Conservation (phyloP, 2,329 filamentous ascomycete species). For the Lachnellula suecica region DNA sequence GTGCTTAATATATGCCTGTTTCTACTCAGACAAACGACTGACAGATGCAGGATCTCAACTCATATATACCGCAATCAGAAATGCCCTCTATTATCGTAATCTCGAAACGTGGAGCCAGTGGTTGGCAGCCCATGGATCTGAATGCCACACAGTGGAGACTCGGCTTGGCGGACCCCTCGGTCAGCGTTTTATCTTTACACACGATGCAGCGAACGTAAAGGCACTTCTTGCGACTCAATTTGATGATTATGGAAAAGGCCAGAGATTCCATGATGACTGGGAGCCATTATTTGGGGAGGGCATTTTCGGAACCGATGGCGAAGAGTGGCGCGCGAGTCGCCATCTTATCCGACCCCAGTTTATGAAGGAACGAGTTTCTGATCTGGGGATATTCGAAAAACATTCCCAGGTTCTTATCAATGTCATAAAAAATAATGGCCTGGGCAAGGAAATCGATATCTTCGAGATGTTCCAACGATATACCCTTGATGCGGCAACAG, state of each 20-base stretch:
- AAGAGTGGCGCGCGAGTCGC: neutral
- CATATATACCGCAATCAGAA: neutral
- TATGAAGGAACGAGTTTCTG: neutral
- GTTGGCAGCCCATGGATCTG: neutral
- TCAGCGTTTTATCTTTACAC: neutral
- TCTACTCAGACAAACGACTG: neutral
- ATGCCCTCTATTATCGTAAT: neutral
- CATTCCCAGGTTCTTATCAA: neutral
- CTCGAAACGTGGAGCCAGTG: neutral
- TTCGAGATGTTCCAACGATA: neutral
- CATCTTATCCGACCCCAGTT: neutral
- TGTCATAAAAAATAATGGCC: neutral
- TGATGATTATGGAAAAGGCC: neutral
- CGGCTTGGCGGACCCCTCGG: neutral
- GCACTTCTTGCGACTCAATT: neutral
- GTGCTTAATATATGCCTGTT: neutral
- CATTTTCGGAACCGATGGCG: neutral
- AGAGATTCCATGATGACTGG: neutral
- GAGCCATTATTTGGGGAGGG: neutral
- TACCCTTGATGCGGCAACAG: neutral
- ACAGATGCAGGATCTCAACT: neutral
- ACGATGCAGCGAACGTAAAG: neutral
- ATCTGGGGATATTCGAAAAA: conserved; percentile 1
- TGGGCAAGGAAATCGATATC: neutral
- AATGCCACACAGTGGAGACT: neutral